Base-by-base conservation (phyloP, 176 grass and related monocot genomes). In the Zea luxurians region DNA sequence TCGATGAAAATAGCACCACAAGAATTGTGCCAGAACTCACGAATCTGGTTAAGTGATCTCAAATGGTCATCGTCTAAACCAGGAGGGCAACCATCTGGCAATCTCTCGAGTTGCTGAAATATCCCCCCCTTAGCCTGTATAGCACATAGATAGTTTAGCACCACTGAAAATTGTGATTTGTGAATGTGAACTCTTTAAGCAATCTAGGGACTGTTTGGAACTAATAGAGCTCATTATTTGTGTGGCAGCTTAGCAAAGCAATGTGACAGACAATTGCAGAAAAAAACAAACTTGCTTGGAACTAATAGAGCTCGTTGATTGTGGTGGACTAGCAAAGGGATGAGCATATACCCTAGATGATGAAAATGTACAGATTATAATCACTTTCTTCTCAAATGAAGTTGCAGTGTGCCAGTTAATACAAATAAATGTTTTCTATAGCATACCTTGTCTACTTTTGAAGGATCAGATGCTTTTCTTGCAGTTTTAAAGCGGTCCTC, bases 1-100 rank as follows among this genome's bases (percentile, higher is more conserved):
- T 97, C 89, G 4, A 97, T 66, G 57, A 88, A 70, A 73, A 97
- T 40, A 69, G 91, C 82, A 76, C 92, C 92, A 47, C 74, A 68
- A 66, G 84, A 93, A 78, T 81, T 93, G 86, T 91, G 84, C 94
- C 94, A 97, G 59, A 97, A 97, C 48, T 85, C 86, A 6, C 86
- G 84, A 70, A 97, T 78, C 78, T 75, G 78, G 77, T 93, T 91
- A 57, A 93, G 48, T 8, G 79, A 88, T 87, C 78, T 83, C 74
- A 97, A 73, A 83, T 93, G 81, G 54, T 87, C 71, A 52, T 80
- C 89, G 64, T 93, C 84, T 63, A 93, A 76, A 54, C 86, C 86
- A 75, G 61, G 42, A 37, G 94, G 91, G 61, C 68, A 91, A 62
- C 78, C 84, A 93, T 89, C 79, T 74, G 91, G 91, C 37, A 97